phyloP scores from a whole-genome alignment of 1,284 basidiomycete species.

The Fistulinella cinereoalba region DNA sequence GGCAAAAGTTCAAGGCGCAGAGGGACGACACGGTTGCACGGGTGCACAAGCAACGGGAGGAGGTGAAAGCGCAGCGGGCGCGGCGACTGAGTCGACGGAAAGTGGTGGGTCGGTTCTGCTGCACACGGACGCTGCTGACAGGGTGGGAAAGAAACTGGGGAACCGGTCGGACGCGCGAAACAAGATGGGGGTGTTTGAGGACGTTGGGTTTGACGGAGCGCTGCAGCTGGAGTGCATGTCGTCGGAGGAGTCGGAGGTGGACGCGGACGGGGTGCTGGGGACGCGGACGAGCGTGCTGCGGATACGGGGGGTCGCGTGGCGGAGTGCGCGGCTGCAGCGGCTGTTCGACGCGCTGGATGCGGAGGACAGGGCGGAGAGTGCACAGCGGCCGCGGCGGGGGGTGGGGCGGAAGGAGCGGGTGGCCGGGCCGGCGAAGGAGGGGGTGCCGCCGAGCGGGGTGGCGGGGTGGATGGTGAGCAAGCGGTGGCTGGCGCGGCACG shows the following conservation, averaged over 20 bases:
- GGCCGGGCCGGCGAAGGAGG: conserved; percentile 57
- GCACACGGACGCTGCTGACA: background rate
- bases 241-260: conserved; percentile 67
- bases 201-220: conserved; percentile 63
- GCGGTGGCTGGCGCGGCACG: conserved; percentile 44
- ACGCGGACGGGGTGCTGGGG: conserved; percentile 35
- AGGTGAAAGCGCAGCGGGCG: conserved; percentile 56
- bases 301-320: conserved; percentile 58
- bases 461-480: conserved; percentile 74
- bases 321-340: conserved; percentile 54
- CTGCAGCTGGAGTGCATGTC: conserved; percentile 74
- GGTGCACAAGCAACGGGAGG: conserved; percentile 50
- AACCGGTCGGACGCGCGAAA: conserved; percentile 58
- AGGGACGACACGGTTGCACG: conserved; percentile 44
- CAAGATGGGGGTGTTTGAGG: conserved; percentile 49
- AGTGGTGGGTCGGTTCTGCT: conserved; percentile 41
- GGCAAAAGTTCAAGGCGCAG: conserved; percentile 64
- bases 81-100: conserved; percentile 60
- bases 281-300: conserved; percentile 38
- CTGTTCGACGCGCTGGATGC: conserved; percentile 60
- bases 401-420: conserved; percentile 52
- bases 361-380: conserved; percentile 46
- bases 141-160: conserved; percentile 53
- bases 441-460: conserved; percentile 60
- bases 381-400: conserved; percentile 53